Evolutionary conservation across 805 yeast genomes (phyloP).

Genomic region (Spathaspora sp.): DNA sequence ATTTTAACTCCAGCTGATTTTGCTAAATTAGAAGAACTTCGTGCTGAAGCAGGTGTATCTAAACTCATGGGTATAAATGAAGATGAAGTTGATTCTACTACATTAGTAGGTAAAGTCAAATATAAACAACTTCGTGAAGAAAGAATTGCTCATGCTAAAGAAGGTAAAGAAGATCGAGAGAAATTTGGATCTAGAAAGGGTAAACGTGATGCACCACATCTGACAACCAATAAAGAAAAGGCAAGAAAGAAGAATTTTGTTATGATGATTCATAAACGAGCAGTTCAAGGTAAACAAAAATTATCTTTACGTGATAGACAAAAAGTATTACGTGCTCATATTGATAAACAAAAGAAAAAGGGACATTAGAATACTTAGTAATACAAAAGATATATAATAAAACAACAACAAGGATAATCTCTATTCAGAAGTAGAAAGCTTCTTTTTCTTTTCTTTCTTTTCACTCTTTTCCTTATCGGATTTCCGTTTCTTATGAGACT

Average conservation of each 20-base stretch:
- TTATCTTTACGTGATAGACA: conserved; percentile 89
- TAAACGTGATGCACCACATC: conserved; percentile 68
- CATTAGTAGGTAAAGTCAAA: conserved; percentile 73
- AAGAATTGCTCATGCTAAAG: conserved; percentile 78
- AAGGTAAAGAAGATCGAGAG: conserved; percentile 91
- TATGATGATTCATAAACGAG: conserved; percentile 95
- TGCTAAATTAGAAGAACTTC: conserved; percentile 88
- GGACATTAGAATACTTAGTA: conserved; percentile 44
- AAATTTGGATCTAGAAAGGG: conserved; percentile 88
- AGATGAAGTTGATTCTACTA: conserved; percentile 77
- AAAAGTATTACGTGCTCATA: conserved; percentile 79
- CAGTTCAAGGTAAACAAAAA: conserved; percentile 91
- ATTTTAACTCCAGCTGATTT: conserved; percentile 97
- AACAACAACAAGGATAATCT: not conserved
- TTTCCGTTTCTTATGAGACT: conserved; percentile 40
- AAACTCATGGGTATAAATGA: conserved; percentile 77
- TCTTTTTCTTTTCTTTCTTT: conserved; percentile 14
- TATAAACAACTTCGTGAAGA: conserved; percentile 88
- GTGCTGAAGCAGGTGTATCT: conserved; percentile 80
- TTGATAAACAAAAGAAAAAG: conserved; percentile 86
- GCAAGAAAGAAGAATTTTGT: conserved; percentile 97
- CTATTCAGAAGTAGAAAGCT: conserved; percentile 1
- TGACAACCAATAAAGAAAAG: conserved; percentile 94
- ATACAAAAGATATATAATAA: not conserved
- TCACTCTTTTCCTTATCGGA: conserved; percentile 12